Evolutionary conservation across 805 yeast genomes (phyloP).

Genomic region (Wickerhamomyces xylosicus): DNA sequence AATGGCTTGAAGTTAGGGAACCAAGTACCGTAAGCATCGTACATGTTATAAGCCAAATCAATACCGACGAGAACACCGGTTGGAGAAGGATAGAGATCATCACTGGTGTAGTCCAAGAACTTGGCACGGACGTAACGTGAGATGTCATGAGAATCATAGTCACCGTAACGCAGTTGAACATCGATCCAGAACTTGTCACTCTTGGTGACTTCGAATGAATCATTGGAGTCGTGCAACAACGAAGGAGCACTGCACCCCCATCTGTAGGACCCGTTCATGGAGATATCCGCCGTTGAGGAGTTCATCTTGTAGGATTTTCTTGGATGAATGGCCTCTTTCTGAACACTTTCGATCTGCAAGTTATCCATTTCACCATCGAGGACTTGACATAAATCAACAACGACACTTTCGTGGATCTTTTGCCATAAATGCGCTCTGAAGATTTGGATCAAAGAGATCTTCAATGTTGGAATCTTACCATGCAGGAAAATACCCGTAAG

Average conservation of each 20-base stretch:
- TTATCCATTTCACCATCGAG: slow-evolving; percentile 80
- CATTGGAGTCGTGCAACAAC: slow-evolving; percentile 60
- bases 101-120: slow-evolving; percentile 86
- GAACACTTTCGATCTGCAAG: slow-evolving; percentile 74
- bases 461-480: slow-evolving; percentile 95
- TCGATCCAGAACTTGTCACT: slow-evolving; percentile 85
- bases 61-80: slow-evolving; percentile 87
- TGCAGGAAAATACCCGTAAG: slow-evolving; percentile 94
- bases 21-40: slow-evolving; percentile 97
- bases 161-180: slow-evolving; percentile 92
- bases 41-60: slow-evolving; percentile 92
- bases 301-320: slow-evolving; percentile 96
- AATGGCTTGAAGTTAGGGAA: slow-evolving; percentile 88
- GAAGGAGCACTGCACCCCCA: slow-evolving; percentile 87
- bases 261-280: slow-evolving; percentile 58
- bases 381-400: slow-evolving; percentile 87
- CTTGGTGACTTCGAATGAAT: slow-evolving; percentile 43
- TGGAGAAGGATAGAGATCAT: slow-evolving; percentile 82
- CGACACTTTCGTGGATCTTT: slow-evolving; percentile 92
- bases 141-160: slow-evolving; percentile 94
- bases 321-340: slow-evolving; percentile 91
- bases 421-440: slow-evolving; percentile 99
- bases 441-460: slow-evolving; percentile 89
- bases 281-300: slow-evolving; percentile 88
- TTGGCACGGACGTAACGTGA: slow-evolving; percentile 90